phyloP scores from a whole-genome alignment of 2,329 filamentous ascomycete species.

The Parafenestella ontariensis region DNA sequence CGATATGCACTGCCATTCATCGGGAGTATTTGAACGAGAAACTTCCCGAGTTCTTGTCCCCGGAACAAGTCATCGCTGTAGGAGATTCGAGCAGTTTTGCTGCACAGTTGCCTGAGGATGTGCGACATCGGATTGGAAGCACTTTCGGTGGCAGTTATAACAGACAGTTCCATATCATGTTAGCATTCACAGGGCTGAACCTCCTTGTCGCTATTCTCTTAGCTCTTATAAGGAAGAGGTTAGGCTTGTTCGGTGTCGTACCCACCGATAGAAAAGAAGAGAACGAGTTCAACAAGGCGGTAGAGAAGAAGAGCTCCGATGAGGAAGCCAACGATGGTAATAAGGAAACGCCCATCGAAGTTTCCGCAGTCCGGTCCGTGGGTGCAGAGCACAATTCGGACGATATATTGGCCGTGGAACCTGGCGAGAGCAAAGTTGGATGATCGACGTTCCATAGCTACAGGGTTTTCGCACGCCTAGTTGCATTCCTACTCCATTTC shows the following conservation, averaged over 20 bases:
- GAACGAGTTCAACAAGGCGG: slow-evolving; percentile 32
- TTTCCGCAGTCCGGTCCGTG: neutral
- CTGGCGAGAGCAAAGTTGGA: neutral
- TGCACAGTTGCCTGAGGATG: slow-evolving; percentile 21
- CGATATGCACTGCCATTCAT: slow-evolving; percentile 41
- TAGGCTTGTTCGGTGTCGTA: slow-evolving; percentile 29
- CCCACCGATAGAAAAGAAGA: slow-evolving; percentile 28
- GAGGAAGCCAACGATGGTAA: neutral
- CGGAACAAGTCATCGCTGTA: slow-evolving; percentile 28
- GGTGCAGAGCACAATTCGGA: neutral
- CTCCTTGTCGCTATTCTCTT: slow-evolving; percentile 29
- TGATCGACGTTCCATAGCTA: neutral
- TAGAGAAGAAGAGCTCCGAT: slow-evolving; percentile 4
- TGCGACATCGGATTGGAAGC: slow-evolving; percentile 22
- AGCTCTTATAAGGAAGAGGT: slow-evolving; percentile 27
- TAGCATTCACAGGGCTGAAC: slow-evolving; percentile 36
- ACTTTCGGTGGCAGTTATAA: slow-evolving; percentile 42
- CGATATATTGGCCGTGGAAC: neutral
- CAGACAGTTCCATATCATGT: slow-evolving; percentile 39
- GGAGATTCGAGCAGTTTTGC: slow-evolving; percentile 25
- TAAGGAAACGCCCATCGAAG: neutral
- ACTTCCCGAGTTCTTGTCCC: slow-evolving; percentile 27
- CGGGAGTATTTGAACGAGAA: slow-evolving; percentile 22
- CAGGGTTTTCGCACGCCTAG: too few relatives aligned
- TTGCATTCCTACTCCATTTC: too few relatives aligned